A percentile compares a stretch with the other conserved stretches of the same genome.
phyloP scores from a whole-genome alignment of 805 yeast genomes.

The Debaryomyces maramus region DNA sequence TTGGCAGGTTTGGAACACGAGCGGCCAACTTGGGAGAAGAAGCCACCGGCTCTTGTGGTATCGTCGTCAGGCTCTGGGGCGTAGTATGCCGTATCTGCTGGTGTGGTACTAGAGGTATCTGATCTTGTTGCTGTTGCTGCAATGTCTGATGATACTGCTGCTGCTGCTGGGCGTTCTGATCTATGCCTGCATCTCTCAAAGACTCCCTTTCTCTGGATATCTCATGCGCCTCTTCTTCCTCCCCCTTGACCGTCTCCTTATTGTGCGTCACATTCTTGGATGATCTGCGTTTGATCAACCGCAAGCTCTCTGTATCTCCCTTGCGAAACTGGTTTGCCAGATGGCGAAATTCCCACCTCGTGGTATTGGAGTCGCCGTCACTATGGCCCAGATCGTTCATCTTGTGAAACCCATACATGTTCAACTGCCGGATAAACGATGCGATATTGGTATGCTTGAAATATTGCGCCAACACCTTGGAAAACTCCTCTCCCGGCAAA shows the following conservation, averaged over 20 bases:
- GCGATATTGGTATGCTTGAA: constrained; percentile 48
- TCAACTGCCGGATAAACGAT: constrained; percentile 42
- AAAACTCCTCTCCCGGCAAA: constrained; percentile 84
- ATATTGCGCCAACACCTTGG: constrained; percentile 64
- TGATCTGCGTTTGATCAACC: constrained; percentile 77
- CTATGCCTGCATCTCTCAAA: not conserved
- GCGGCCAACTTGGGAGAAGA: not conserved
- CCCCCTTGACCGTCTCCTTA: constrained; percentile 39
- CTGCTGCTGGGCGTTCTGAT: constrained; percentile 5
- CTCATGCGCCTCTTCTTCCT: constrained; percentile 9
- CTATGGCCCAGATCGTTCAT: constrained; percentile 40
- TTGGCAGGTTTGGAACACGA: not conserved
- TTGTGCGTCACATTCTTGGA: constrained; percentile 37
- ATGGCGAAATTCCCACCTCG: constrained; percentile 85
- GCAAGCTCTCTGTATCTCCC: constrained; percentile 74
- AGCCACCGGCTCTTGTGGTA: constrained; percentile 3
- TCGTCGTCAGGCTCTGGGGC: constrained; percentile 1
- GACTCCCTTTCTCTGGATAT: not conserved
- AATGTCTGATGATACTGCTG: constrained; percentile 12
- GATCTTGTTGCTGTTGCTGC: constrained; percentile 12
- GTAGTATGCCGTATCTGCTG: no score
- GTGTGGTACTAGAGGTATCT: no score
- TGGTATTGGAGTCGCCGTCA: constrained; percentile 13
- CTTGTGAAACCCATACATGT: constrained; percentile 49
- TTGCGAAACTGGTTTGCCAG: constrained; percentile 74